Percentiles rank a stretch among this genome's conserved stretches.
phyloP scores from a whole-genome alignment of 768 basidiomycete genomes.

The Leccinum aurantiacum region DNA sequence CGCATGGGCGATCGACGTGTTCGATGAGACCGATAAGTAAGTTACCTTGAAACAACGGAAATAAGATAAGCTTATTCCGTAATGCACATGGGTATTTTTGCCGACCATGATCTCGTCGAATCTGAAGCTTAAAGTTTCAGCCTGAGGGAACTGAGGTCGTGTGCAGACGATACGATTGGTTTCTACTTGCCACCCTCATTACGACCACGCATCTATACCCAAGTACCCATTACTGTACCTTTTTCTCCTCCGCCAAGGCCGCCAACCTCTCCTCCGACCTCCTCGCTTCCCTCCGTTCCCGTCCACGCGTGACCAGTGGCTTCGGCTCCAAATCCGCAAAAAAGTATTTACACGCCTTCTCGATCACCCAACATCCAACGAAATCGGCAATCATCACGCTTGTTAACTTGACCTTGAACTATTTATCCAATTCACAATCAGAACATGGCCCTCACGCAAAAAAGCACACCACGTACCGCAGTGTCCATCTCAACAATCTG shows the following conservation, averaged over 20 bases:
- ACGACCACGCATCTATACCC: background rate
- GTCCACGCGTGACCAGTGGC: slow-evolving; percentile 77
- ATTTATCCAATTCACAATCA: background rate
- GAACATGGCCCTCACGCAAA: background rate
- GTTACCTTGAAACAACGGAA: background rate
- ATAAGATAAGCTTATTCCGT: background rate
- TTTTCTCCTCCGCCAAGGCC: slow-evolving; percentile 34
- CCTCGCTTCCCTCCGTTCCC: slow-evolving; percentile 73
- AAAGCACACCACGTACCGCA: slow-evolving; percentile 46
- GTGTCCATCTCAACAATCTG: slow-evolving; percentile 91
- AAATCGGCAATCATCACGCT: slow-evolving; percentile 86
- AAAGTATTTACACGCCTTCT: slow-evolving; percentile 76
- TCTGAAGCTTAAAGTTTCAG: too few species aligned
- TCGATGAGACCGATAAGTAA: background rate
- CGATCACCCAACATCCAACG: slow-evolving; percentile 81
- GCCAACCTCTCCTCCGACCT: slow-evolving; percentile 40
- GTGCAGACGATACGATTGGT: background rate
- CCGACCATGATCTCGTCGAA: too few species aligned
- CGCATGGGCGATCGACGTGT: too few species aligned
- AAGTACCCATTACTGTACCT: slow-evolving; percentile 29
- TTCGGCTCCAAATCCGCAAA: slow-evolving; percentile 90
- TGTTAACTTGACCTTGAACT: slow-evolving; percentile 87
- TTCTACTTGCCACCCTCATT: background rate
- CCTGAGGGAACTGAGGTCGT: background rate
- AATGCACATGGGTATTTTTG: background rate